phyloP scores from a whole-genome alignment of 148 eudicot species.

The Camellia sinensis region DNA sequence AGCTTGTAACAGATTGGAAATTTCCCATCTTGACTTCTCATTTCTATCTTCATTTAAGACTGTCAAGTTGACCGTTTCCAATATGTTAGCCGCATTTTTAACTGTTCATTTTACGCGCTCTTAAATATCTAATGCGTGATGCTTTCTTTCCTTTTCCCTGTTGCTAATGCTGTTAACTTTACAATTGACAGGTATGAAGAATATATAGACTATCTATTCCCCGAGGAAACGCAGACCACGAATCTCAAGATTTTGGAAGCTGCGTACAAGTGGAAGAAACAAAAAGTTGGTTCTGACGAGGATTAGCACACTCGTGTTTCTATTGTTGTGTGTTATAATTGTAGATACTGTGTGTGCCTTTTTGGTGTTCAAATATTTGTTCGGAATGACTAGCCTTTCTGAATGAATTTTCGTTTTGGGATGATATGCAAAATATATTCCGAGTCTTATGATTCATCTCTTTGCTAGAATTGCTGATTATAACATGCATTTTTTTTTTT shows the following conservation, averaged over 20 bases:
- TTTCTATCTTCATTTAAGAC: background rate
- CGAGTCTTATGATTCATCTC: no score
- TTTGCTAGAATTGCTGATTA: no score
- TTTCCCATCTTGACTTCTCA: background rate
- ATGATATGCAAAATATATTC: no score
- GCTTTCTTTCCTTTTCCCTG: background rate
- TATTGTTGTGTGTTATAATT: background rate
- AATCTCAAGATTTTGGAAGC: conserved; percentile 65
- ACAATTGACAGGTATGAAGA: conserved; percentile 58
- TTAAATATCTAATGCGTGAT: no score
- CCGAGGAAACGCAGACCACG: conserved; percentile 52
- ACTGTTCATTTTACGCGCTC: no score
- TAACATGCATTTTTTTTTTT: no score
- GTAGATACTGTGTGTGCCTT: background rate
- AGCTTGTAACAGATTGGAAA: background rate
- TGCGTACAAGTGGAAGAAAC: conserved; percentile 72
- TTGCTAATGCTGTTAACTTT: conserved; percentile 1
- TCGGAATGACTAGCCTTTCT: no score
- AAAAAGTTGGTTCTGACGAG: conserved; percentile 37
- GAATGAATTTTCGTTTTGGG: no score
- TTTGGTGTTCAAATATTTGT: background rate
- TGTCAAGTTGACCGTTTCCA: background rate
- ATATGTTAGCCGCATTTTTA: background rate
- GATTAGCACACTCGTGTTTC: conserved; percentile 25
- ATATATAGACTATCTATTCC: conserved; percentile 61